Evolutionary conservation across 345 rosid species (phyloP).

Genomic region (Pistacia atlantica): DNA sequence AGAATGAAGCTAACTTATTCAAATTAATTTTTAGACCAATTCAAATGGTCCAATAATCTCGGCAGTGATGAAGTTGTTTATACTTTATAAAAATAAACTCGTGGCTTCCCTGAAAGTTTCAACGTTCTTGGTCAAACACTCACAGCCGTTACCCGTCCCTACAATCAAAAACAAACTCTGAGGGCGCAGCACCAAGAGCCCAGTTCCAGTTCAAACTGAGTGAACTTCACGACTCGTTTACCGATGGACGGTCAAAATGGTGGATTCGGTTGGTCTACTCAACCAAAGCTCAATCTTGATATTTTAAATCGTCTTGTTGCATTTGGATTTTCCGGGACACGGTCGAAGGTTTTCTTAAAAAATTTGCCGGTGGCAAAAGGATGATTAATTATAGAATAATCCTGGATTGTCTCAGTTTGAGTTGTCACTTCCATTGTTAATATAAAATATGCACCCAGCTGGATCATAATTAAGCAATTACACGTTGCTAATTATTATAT

Average conservation of each 20-base stretch:
- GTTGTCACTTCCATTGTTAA: constrained; percentile 8
- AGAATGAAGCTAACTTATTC: background rate
- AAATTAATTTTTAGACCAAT: background rate
- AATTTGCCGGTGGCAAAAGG: too few relatives aligned
- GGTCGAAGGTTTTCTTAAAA: too few relatives aligned
- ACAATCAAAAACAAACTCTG: background rate
- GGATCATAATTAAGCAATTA: too few relatives aligned
- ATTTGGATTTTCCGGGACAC: background rate
- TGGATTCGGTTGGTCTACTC: background rate
- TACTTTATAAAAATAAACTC: too few relatives aligned
- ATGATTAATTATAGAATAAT: too few relatives aligned
- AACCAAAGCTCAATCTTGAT: background rate
- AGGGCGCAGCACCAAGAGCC: too few relatives aligned
- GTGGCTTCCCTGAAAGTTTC: background rate
- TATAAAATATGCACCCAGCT: background rate
- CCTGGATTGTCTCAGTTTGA: background rate
- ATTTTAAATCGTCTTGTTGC: background rate
- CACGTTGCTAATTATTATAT: too few relatives aligned
- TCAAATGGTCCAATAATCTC: background rate
- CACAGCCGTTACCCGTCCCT: background rate
- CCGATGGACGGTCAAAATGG: too few relatives aligned
- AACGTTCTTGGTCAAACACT: background rate
- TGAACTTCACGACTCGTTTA: too few relatives aligned
- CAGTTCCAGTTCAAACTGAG: too few relatives aligned
- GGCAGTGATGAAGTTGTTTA: background rate